Evolutionary conservation across 176 grass and related monocot genomes (phyloP), one percentile per base, ranked within the genome.

Genomic region (Microstegium vimineum): DNA sequence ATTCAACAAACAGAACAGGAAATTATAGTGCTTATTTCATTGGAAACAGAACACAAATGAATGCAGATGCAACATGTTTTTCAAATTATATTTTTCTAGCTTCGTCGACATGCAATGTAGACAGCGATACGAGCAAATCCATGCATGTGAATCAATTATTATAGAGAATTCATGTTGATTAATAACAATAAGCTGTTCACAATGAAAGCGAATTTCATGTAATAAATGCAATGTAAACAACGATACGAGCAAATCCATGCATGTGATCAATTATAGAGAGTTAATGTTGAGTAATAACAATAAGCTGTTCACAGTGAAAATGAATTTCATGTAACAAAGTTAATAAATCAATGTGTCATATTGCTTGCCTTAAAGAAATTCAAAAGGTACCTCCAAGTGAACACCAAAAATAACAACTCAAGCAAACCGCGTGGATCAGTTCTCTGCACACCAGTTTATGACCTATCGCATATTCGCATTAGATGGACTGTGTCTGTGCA

Each of bases 331-430:
- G 23, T 82, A 46, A 45, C 31, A n/a, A 6, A 36, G 43, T 80
- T 5, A 68, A 26, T 68, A 68, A 54, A 69, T 38, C 22, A 28
- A 27, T 15, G 22, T 30, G 38, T 61, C 30, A 2, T 26, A 14
- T 28, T 84, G 31, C 26, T 77, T 60, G 47, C 9, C 65, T 78
- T 71, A 47, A 40, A 77, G 51, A 85, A 37, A 61, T 56, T 83
- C 37, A 26, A 54, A 85, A 35, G 41, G 20, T 78, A 49, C 71
- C 16, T 31, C 30, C 66, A 60, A 62, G 30, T 34, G 57, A 60
- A 77, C 41, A 66, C 5, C 5, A 61, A 33, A 77, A 46, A 37
- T 34, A 70, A 70, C 15, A 68, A 31, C 10, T 28, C 54, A 71
- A 62, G 23, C 13, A 38, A 43, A 64, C 51, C 22, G 5, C 6